These are phyloP conservation scores for Cladosporium velox DNA, from an alignment of 2,329 filamentous ascomycete species.

Conservation along the genomic window DNA sequence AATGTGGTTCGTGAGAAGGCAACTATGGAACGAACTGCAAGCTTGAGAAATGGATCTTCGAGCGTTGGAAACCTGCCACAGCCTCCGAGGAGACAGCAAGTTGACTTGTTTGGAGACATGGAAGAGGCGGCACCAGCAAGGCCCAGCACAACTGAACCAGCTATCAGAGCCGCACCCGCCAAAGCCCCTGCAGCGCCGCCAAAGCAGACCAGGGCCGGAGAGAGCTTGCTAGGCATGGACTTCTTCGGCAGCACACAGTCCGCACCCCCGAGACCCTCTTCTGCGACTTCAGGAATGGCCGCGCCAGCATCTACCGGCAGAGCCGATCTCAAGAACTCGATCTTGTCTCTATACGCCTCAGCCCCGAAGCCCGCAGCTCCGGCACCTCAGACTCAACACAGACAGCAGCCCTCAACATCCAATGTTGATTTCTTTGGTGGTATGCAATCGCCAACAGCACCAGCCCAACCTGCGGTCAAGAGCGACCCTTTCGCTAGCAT, in stretches of 20 bases:
- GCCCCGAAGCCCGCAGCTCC: conserved; percentile 73
- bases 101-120: conserved; percentile 83
- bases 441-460: conserved; percentile 58
- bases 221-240: conserved; percentile 88
- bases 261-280: conserved; percentile 77
- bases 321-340: conserved; percentile 95
- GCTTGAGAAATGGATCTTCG: conserved; percentile 44
- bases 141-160: conserved; percentile 73
- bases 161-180: conserved; percentile 59
- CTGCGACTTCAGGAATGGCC: conserved; percentile 66
- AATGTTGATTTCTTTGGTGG: conserved; percentile 57
- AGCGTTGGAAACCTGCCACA: conserved; percentile 27
- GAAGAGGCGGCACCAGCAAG: conserved; percentile 61
- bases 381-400: conserved; percentile 43
- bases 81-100: conserved; percentile 47
- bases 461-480: conserved; percentile 34
- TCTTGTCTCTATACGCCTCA: conserved; percentile 89
- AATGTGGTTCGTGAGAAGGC: conserved; percentile 70
- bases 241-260: conserved; percentile 77
- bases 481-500: conserved; percentile 20
- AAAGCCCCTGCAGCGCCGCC: conserved; percentile 41
- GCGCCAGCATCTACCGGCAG: conserved; percentile 68
- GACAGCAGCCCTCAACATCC: conserved; percentile 46
- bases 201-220: conserved; percentile 68
- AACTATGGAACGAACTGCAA: conserved; percentile 52